A percentile compares a stretch with the other conserved stretches of the same genome.
Conservation (phyloP, 306 rosid species). For the Dryas octopetala region DNA sequence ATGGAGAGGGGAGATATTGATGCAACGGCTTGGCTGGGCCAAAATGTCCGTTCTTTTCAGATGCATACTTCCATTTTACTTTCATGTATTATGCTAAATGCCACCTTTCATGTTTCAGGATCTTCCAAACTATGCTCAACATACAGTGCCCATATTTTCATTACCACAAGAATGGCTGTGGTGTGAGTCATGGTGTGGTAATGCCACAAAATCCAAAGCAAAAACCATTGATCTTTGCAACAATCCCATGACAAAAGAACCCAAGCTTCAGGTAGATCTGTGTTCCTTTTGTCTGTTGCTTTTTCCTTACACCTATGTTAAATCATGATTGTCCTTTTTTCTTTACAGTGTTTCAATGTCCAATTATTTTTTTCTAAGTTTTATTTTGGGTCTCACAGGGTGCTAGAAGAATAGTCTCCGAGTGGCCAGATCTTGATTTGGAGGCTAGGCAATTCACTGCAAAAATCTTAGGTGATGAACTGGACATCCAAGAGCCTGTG, state of each 20-base stretch:
- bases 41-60: not conserved
- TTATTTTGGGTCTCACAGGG: conserved; percentile 53
- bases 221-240: conserved; percentile 98
- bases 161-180: conserved; percentile 99
- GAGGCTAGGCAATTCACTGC: conserved; percentile 90
- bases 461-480: conserved; percentile 65
- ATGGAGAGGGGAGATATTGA: too few relatives aligned
- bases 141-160: conserved; percentile 84
- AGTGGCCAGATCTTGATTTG: conserved; percentile 92
- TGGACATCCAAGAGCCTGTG: conserved; percentile 37
- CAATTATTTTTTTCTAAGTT: conserved; percentile 13
- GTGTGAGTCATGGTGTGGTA: conserved; percentile 99
- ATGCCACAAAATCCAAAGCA: conserved; percentile 89
- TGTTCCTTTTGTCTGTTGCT: not conserved
- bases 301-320: conserved; percentile 4
- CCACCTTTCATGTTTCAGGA: conserved; percentile 52
- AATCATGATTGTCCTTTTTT: conserved; percentile 5
- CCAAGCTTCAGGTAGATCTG: conserved; percentile 81
- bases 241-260: conserved; percentile 99
- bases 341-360: not conserved
- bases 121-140: conserved; percentile 99
- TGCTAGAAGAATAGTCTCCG: conserved; percentile 85
- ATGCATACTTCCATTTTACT: not conserved
- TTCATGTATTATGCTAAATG: conserved; percentile 4
- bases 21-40: too few relatives aligned